Conservation (phyloP, 768 basidiomycete genomes). For the Piloderma croceum region DNA sequence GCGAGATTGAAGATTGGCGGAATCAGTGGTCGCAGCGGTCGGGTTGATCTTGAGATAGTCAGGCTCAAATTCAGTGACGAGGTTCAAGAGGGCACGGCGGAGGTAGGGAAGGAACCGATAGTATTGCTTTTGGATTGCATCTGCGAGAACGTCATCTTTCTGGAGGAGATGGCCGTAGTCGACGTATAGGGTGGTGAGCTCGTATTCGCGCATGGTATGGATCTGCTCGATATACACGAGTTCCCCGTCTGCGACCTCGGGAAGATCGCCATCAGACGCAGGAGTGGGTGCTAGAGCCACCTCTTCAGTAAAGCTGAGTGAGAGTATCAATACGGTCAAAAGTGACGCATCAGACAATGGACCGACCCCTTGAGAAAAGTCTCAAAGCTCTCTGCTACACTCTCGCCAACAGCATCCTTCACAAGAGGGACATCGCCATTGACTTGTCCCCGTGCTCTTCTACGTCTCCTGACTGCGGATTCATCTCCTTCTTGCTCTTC, state of each 20-base stretch:
- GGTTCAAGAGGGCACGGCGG: conserved; percentile 82
- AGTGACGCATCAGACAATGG: conserved; percentile 10
- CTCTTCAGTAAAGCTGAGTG: conserved; percentile 72
- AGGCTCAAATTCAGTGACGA: conserved; percentile 86
- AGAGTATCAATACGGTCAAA: no score
- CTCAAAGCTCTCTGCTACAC: conserved; percentile 88
- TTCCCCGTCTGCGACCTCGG: conserved; percentile 53
- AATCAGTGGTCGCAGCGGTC: conserved; percentile 79
- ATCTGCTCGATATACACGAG: conserved; percentile 89
- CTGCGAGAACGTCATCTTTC: conserved; percentile 87
- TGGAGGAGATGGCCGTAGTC: conserved; percentile 89
- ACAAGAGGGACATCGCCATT: conserved; percentile 79
- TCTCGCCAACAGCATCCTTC: conserved; percentile 92
- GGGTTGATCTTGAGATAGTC: conserved; percentile 95
- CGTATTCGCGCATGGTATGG: conserved; percentile 90
- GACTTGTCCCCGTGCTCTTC: conserved; percentile 35
- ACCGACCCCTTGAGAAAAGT: conserved; percentile 86
- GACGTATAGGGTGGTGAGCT: conserved; percentile 93
- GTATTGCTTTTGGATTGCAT: conserved; percentile 91
- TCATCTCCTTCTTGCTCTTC: conserved; percentile 33
- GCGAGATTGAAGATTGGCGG: conserved; percentile 82
- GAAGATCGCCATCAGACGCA: conserved; percentile 61
- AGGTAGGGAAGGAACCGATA: conserved; percentile 96
- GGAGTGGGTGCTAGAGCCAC: conserved; percentile 77
- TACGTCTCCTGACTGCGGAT: conserved; percentile 42